Evolutionary conservation across 208 protist species (phyloP).

Genomic region (Strigomonas culicis): DNA sequence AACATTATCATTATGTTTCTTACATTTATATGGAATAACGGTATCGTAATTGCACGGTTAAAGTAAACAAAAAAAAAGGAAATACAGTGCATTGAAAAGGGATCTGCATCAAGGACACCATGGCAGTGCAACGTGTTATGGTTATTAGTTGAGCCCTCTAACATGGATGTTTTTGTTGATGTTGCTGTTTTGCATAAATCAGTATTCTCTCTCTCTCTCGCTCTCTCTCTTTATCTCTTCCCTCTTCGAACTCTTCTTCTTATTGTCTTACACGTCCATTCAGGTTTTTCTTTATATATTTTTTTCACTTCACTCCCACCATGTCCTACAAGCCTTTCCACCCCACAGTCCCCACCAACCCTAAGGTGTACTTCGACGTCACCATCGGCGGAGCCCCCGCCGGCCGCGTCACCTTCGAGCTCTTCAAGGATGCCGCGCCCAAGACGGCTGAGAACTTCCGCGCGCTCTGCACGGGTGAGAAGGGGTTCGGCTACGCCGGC

Average conservation of each 20-base stretch:
- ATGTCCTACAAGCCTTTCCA: constrained; percentile 83
- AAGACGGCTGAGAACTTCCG: constrained; percentile 72
- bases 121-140: background rate
- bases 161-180: background rate
- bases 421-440: constrained; percentile 47
- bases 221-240: constrained; percentile 2
- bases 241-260: too few species aligned
- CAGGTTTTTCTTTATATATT: constrained; percentile 4
- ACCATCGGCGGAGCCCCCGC: constrained; percentile 29
- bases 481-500: constrained; percentile 42
- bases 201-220: background rate
- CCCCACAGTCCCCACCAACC: constrained; percentile 75
- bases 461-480: constrained; percentile 55
- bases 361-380: constrained; percentile 48
- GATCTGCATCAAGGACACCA: background rate
- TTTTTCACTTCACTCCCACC: constrained; percentile 1
- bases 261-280: background rate
- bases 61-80: constrained; percentile 1
- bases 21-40: background rate
- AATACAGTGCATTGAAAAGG: background rate
- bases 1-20: background rate
- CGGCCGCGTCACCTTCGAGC: constrained; percentile 45
- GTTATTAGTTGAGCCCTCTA: background rate
- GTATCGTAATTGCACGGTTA: background rate
- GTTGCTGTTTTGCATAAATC: constrained; percentile 1